These are phyloP conservation scores for Phialemoniopsis sp. DNA, from an alignment of 2,329 filamentous ascomycete species.

Conservation along the genomic window DNA sequence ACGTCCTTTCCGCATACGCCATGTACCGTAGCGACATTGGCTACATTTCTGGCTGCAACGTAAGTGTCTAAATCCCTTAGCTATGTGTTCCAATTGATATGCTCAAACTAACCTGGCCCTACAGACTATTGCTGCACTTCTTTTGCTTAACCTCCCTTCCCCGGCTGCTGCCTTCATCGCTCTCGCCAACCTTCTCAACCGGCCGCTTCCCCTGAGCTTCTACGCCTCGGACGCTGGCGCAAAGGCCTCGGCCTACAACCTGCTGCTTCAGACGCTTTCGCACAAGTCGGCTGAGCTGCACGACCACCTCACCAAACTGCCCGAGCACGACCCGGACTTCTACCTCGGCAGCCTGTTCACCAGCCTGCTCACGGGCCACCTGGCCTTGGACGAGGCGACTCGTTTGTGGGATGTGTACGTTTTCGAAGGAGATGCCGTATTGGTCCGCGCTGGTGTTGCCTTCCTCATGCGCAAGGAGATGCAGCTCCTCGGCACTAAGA, in stretches of 20 bases:
- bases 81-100: slow-evolving; percentile 7
- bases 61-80: slow-evolving; percentile 37
- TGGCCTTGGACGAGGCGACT: slow-evolving; percentile 66
- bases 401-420: slow-evolving; percentile 79
- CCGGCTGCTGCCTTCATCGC: slow-evolving; percentile 64
- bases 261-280: slow-evolving; percentile 62
- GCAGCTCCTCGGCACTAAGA: slow-evolving; percentile 42
- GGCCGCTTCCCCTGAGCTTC: slow-evolving; percentile 70
- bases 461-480: slow-evolving; percentile 54
- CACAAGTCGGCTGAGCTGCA: slow-evolving; percentile 62
- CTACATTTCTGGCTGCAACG: slow-evolving; percentile 70
- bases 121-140: slow-evolving; percentile 67
- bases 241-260: slow-evolving; percentile 63
- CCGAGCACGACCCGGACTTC: slow-evolving; percentile 39
- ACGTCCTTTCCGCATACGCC: slow-evolving; percentile 73
- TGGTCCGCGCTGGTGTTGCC: slow-evolving; percentile 69
- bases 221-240: slow-evolving; percentile 66
- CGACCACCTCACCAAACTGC: slow-evolving; percentile 54
- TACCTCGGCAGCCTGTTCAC: slow-evolving; percentile 61
- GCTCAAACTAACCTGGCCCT: slow-evolving; percentile 11
- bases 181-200: slow-evolving; percentile 74
- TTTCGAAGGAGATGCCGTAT: slow-evolving; percentile 72
- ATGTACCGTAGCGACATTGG: slow-evolving; percentile 82
- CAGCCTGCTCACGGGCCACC: slow-evolving; percentile 57
- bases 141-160: slow-evolving; percentile 66